These are phyloP conservation scores for Solanum verrucosum DNA, from an alignment of 257 asterid genomes.

Conservation along the genomic window DNA sequence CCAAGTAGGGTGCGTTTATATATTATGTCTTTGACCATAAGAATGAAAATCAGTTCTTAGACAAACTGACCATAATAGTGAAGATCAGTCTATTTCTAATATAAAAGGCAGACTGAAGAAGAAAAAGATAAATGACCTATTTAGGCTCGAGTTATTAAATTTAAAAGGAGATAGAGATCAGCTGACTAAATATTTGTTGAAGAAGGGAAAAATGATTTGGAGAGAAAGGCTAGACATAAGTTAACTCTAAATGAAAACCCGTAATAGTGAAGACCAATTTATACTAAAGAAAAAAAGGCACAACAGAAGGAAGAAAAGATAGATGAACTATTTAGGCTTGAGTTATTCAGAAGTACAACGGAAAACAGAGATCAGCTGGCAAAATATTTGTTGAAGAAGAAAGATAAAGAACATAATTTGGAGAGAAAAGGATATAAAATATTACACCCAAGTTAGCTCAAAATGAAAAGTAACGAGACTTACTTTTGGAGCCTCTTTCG, in stretches of 20 bases:
- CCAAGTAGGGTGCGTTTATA: background rate
- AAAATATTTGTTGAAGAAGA: background rate
- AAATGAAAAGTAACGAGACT: conserved; percentile 13
- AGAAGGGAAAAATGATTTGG: background rate
- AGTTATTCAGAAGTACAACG: background rate
- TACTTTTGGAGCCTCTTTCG: conserved; percentile 74
- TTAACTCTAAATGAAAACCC: background rate
- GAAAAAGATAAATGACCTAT: background rate
- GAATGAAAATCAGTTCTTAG: background rate
- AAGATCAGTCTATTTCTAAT: background rate
- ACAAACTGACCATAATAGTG: background rate
- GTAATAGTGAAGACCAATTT: background rate
- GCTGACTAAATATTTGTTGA: background rate
- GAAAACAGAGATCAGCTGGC: background rate
- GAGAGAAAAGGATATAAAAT: background rate
- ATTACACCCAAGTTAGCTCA: background rate
- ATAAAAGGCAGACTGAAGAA: background rate
- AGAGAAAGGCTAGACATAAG: background rate
- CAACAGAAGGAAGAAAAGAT: background rate
- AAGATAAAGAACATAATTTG: background rate
- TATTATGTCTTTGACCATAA: background rate
- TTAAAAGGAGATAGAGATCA: background rate
- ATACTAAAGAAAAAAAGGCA: background rate
- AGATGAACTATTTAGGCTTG: background rate
- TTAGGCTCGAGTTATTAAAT: background rate